Percentiles rank a stretch among this genome's conserved stretches.
These are phyloP conservation scores for Phytophthora colocasiae DNA, from an alignment of 352 stramenopile genomes.

Conservation along the genomic window DNA sequence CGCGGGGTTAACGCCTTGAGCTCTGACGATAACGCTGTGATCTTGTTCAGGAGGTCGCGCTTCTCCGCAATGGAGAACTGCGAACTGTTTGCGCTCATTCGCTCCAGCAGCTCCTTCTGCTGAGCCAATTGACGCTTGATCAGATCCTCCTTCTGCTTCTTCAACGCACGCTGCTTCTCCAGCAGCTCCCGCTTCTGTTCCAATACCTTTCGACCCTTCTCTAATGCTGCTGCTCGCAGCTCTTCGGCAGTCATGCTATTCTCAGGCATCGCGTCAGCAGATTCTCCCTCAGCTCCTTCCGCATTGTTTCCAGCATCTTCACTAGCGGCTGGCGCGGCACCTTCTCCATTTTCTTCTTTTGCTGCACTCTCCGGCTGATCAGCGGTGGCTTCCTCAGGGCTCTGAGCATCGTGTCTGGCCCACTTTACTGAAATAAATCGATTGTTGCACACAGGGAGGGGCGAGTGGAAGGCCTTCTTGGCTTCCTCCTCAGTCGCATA, in stretches of 20 bases:
- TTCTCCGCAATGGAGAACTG: conserved; percentile 79
- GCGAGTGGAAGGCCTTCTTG: conserved; percentile 88
- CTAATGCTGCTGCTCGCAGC: conserved; percentile 70
- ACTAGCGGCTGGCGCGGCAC: conserved; percentile 8
- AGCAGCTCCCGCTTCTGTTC: conserved; percentile 89
- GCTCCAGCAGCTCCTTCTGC: conserved; percentile 82
- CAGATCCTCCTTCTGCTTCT: conserved; percentile 86
- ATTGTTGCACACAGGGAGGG: conserved; percentile 90
- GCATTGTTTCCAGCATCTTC: conserved; percentile 18
- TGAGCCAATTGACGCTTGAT: conserved; percentile 84
- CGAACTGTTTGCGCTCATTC: conserved; percentile 81
- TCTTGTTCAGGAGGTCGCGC: conserved; percentile 85
- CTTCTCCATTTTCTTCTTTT: conserved; percentile 41
- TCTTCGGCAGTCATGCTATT: conserved; percentile 81
- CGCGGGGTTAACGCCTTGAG: conserved; percentile 66
- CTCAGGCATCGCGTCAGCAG: conserved; percentile 32
- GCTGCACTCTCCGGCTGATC: conserved; percentile 45
- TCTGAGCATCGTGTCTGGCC: conserved; percentile 83
- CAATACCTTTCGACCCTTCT: conserved; percentile 83
- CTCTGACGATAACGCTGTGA: conserved; percentile 74
- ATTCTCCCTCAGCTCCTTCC: conserved; percentile 33
- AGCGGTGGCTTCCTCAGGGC: conserved; percentile 55
- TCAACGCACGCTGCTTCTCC: conserved; percentile 83
- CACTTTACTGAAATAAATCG: conserved; percentile 91
- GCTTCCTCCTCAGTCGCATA: conserved; percentile 85